Evolutionary conservation across 805 yeast species (phyloP).

Genomic region (Blastobotrys mokoenaii): DNA sequence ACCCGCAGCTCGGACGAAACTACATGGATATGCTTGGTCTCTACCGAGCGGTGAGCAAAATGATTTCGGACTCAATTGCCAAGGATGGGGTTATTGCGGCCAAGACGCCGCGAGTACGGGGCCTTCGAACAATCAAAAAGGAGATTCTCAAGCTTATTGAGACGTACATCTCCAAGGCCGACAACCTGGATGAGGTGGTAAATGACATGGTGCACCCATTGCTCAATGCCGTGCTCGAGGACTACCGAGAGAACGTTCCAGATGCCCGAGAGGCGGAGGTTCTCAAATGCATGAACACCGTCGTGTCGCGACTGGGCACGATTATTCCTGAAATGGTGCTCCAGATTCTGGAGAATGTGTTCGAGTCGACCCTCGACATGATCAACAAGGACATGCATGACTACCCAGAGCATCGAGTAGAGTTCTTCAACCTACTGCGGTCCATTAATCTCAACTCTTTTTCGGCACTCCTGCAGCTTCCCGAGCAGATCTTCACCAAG

Average conservation of each 20-base stretch:
- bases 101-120: constrained; percentile 90
- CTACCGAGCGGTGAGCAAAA: constrained; percentile 78
- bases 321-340: constrained; percentile 86
- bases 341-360: constrained; percentile 77
- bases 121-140: constrained; percentile 91
- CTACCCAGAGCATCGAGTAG: constrained; percentile 96
- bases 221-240: constrained; percentile 78
- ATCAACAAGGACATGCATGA: constrained; percentile 91
- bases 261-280: constrained; percentile 98
- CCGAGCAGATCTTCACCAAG: constrained; percentile 85
- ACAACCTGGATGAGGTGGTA: constrained; percentile 75
- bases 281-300: constrained; percentile 84
- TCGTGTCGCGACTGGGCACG: constrained; percentile 80
- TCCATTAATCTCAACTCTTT: constrained; percentile 82
- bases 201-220: constrained; percentile 75
- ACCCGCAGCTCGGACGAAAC: constrained; percentile 77
- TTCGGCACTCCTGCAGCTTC: constrained; percentile 76
- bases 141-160: constrained; percentile 86
- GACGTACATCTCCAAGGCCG: constrained; percentile 80
- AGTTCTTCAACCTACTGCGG: constrained; percentile 81
- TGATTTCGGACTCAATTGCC: constrained; percentile 76
- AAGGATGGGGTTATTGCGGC: constrained; percentile 82
- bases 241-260: constrained; percentile 80
- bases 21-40: constrained; percentile 84
- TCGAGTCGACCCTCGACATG: constrained; percentile 92